phyloP scores from a whole-genome alignment of 345 rosid species.

The Nasturtium officinale region DNA sequence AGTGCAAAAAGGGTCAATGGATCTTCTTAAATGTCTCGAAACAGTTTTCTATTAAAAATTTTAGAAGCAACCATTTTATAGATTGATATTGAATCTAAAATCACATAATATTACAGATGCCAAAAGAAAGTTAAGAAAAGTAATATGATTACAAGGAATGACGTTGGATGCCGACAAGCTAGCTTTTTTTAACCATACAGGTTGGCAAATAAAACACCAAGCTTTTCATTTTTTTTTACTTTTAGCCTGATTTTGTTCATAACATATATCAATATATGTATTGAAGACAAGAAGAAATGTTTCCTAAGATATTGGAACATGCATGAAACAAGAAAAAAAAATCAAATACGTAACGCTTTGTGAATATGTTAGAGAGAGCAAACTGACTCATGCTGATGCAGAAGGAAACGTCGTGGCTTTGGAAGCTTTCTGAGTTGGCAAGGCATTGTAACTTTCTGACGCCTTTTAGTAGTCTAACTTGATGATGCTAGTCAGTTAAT shows the following conservation, averaged over 20 bases:
- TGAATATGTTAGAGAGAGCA: slow-evolving; percentile 25
- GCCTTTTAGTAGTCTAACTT: not conserved
- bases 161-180: slow-evolving; percentile 23
- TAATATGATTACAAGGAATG: slow-evolving; percentile 29
- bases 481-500: not conserved
- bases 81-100: too few species aligned
- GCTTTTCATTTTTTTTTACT: not conserved
- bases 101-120: not conserved
- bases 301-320: slow-evolving; percentile 17
- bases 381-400: slow-evolving; percentile 32
- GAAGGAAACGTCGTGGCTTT: not conserved
- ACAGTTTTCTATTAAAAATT: not conserved
- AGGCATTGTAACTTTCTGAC: not conserved
- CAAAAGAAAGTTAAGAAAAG: not conserved
- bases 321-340: slow-evolving; percentile 9
- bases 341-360: slow-evolving; percentile 23
- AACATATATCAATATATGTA: not conserved
- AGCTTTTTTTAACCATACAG: slow-evolving; percentile 10
- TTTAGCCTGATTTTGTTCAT: not conserved
- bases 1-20: not conserved
- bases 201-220: slow-evolving; percentile 3
- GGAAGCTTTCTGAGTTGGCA: not conserved
- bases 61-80: not conserved
- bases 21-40: not conserved
- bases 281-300: slow-evolving; percentile 28